A percentile compares a stretch with the other conserved stretches of the same genome.
Conservation (phyloP, 352 stramenopile genomes). For the Phytophthora fragariae region DNA sequence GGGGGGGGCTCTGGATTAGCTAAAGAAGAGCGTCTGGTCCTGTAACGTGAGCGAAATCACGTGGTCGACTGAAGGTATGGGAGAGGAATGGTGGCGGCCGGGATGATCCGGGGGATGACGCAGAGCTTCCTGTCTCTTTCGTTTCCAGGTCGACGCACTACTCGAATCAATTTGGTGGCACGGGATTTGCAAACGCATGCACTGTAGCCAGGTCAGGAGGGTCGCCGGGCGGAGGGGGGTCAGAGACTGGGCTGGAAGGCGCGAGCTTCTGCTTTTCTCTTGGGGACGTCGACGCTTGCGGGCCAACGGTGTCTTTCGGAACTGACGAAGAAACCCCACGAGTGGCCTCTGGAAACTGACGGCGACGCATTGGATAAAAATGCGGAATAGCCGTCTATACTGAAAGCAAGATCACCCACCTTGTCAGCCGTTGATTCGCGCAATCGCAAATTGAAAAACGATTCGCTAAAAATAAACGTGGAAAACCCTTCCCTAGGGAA, state of each 20-base stretch:
- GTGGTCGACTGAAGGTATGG: slow-evolving; percentile 20
- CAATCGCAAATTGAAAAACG: slow-evolving; percentile 9
- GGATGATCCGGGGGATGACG: slow-evolving; percentile 49
- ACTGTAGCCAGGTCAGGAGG: slow-evolving; percentile 60
- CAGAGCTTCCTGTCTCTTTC: slow-evolving; percentile 69
- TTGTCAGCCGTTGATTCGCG: slow-evolving; percentile 6
- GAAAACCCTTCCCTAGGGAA: background rate
- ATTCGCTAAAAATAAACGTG: slow-evolving; percentile 11
- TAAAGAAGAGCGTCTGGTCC: slow-evolving; percentile 43
- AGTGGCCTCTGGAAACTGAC: slow-evolving; percentile 15
- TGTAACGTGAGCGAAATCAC: slow-evolving; percentile 52
- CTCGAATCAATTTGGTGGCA: slow-evolving; percentile 79
- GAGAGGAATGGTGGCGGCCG: slow-evolving; percentile 46
- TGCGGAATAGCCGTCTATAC: background rate
- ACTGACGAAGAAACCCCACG: slow-evolving; percentile 28
- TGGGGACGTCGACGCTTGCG: slow-evolving; percentile 33
- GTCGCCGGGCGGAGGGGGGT: slow-evolving; percentile 23
- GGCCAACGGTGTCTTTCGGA: slow-evolving; percentile 44
- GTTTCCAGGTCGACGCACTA: slow-evolving; percentile 77
- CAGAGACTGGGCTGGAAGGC: slow-evolving; percentile 14
- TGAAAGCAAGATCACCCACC: slow-evolving; percentile 2
- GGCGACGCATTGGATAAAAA: slow-evolving; percentile 27
- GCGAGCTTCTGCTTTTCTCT: slow-evolving; percentile 4
- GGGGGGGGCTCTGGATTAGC: slow-evolving; percentile 31
- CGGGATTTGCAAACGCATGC: slow-evolving; percentile 90